Evolutionary conservation across 2,329 filamentous ascomycete species (phyloP).

Genomic region (Tolypocladium tundrense): DNA sequence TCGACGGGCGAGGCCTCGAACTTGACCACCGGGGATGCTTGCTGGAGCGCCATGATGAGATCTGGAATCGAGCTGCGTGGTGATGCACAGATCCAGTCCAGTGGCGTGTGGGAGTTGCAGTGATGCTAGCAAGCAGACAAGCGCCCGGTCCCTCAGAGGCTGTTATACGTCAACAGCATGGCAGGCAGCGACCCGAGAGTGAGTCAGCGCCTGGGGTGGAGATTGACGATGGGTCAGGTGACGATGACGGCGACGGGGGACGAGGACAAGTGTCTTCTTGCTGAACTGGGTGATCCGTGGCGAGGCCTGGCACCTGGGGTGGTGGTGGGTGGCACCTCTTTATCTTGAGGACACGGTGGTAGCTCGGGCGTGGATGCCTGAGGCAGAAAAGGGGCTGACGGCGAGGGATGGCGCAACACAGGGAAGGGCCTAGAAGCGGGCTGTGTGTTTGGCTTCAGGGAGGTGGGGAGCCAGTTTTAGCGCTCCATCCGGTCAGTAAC

Average conservation of each 20-base stretch:
- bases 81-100: conserved; percentile 1
- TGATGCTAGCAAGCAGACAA: conserved; percentile 2
- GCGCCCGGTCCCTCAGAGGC: conserved; percentile 7
- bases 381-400: conserved; percentile 7
- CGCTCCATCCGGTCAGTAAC: neutral
- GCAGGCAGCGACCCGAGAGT: conserved; percentile 10
- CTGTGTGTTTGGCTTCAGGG: neutral
- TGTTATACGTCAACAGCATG: conserved; percentile 10
- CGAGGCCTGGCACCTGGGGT: neutral
- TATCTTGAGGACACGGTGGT: conserved; percentile 23
- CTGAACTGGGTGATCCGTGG: neutral
- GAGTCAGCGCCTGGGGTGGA: conserved; percentile 10
- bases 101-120: neutral
- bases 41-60: conserved; percentile 27
- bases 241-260: conserved; percentile 6
- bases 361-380: conserved; percentile 6
- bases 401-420: neutral
- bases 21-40: conserved; percentile 35
- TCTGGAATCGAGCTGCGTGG: conserved; percentile 7
- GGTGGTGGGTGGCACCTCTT: conserved; percentile 18
- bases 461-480: neutral
- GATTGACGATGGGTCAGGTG: conserved; percentile 11
- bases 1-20: conserved; percentile 44
- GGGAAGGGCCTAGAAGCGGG: neutral
- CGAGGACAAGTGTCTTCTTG: conserved; percentile 18